Evolutionary conservation across 2,329 filamentous ascomycete genomes (phyloP).

Genomic region (Phyllachora maydis): DNA sequence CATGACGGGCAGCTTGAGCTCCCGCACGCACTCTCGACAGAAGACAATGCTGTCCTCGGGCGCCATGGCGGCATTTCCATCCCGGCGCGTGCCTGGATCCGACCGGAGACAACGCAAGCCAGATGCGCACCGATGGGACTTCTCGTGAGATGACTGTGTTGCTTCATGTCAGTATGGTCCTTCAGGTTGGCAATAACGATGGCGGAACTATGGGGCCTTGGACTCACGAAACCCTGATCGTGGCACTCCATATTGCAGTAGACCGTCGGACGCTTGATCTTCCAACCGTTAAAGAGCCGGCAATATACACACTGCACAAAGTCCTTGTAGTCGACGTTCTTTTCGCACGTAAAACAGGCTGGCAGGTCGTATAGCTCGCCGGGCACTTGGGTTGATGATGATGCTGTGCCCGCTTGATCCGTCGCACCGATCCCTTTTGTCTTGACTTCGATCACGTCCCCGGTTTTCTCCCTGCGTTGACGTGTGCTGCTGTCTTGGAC

Average conservation of each 20-base stretch:
- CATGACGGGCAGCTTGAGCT: slow-evolving; percentile 8
- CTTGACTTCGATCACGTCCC: slow-evolving; percentile 4
- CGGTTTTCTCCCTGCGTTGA: too few relatives aligned
- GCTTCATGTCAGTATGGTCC: slow-evolving; percentile 1
- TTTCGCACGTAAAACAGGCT: neutral
- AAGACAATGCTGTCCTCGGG: slow-evolving; percentile 6
- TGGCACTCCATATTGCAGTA: slow-evolving; percentile 10
- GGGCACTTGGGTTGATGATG: neutral
- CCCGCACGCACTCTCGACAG: slow-evolving; percentile 12
- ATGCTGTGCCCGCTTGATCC: neutral
- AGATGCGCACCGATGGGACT: slow-evolving; percentile 2
- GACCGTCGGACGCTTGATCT: slow-evolving; percentile 6
- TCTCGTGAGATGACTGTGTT: neutral
- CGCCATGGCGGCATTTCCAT: slow-evolving; percentile 3
- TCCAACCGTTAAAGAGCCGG: slow-evolving; percentile 6
- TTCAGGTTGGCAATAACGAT: neutral
- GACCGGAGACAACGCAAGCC: neutral
- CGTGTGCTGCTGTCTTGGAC: too few relatives aligned
- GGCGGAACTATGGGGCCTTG: slow-evolving; percentile 4
- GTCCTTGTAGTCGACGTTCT: slow-evolving; percentile 1
- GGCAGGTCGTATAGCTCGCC: neutral
- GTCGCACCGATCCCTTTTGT: slow-evolving; percentile 2
- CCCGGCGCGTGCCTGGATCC: too few relatives aligned
- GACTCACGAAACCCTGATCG: slow-evolving; percentile 3
- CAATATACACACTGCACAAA: slow-evolving; percentile 9